phyloP scores from a whole-genome alignment of 1,284 basidiomycete genomes.

The Amylostereum areolatum region DNA sequence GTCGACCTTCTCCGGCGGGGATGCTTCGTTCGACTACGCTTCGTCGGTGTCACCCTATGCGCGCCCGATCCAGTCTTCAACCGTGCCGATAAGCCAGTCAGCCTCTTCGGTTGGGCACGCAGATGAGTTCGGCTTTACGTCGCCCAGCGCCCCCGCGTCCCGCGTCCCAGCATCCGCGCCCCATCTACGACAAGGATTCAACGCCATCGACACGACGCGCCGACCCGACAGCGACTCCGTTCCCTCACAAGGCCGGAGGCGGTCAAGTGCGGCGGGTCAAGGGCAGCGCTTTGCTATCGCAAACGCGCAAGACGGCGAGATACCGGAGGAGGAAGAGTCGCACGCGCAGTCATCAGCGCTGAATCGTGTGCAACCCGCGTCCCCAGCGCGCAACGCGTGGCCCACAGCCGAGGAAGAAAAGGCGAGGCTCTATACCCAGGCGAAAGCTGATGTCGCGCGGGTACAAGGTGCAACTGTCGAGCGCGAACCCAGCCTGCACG shows the following conservation, averaged over 20 bases:
- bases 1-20: background rate
- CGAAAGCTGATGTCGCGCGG: slow-evolving; percentile 53
- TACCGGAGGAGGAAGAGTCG: slow-evolving; percentile 9
- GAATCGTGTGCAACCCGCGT: slow-evolving; percentile 1
- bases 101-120: slow-evolving; percentile 11
- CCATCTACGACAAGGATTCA: slow-evolving; percentile 1
- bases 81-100: background rate
- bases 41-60: no score
- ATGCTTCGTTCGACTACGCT: background rate
- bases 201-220: slow-evolving; percentile 4
- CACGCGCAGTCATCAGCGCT: background rate
- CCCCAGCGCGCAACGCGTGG: slow-evolving; percentile 29
- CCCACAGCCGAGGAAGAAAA: slow-evolving; percentile 64
- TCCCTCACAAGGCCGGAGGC: slow-evolving; percentile 10
- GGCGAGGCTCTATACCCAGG: slow-evolving; percentile 55
- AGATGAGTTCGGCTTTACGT: slow-evolving; percentile 25
- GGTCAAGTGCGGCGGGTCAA: slow-evolving; percentile 12
- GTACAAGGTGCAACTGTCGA: slow-evolving; percentile 37
- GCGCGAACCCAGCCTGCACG: slow-evolving; percentile 12
- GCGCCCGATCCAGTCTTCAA: no score
- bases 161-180: background rate
- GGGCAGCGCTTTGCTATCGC: slow-evolving; percentile 28
- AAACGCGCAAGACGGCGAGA: slow-evolving; percentile 29
- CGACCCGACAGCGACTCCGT: slow-evolving; percentile 5
- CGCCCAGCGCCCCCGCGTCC: background rate